These are phyloP conservation scores for Vitis amurensis DNA, from an alignment of 164 flowering plant species.

Conservation along the genomic window DNA sequence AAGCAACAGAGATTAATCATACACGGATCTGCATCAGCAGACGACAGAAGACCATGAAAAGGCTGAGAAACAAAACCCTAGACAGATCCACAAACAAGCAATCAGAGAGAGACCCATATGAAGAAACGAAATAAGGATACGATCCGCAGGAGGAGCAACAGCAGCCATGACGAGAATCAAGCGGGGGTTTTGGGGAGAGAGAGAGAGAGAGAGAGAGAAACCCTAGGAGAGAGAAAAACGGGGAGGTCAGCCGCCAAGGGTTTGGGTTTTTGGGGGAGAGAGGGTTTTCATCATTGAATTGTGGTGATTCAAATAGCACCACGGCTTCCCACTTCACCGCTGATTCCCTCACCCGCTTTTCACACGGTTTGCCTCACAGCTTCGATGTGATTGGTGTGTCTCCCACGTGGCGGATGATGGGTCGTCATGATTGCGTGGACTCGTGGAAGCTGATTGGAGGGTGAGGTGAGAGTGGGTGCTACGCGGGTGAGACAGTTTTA, in stretches of 20 bases:
- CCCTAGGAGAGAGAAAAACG: constrained; percentile 3
- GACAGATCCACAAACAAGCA: not conserved
- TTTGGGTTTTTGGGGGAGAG: constrained; percentile 20
- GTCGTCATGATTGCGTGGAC: no score
- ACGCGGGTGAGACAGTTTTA: no score
- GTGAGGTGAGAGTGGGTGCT: no score
- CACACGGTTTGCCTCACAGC: not conserved
- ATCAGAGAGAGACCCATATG: no score
- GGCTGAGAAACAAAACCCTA: not conserved
- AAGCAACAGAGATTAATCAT: not conserved
- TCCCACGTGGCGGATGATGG: no score
- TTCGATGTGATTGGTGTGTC: no score
- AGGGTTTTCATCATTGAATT: constrained; percentile 20
- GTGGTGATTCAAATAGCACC: constrained; percentile 40
- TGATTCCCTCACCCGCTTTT: not conserved
- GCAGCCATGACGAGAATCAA: constrained; percentile 27
- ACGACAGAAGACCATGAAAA: not conserved
- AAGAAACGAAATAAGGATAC: constrained; percentile 30
- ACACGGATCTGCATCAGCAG: not conserved
- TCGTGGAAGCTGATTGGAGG: no score
- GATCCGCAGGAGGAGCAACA: constrained; percentile 41
- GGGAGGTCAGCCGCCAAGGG: constrained; percentile 29
- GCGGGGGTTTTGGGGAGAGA: not conserved
- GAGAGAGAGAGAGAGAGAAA: not conserved
- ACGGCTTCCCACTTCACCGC: constrained; percentile 8